Evolutionary conservation across 2,329 filamentous ascomycete genomes (phyloP), one percentile per base, ranked within the genome.

Genomic region (Cryphonectria carpinicola): DNA sequence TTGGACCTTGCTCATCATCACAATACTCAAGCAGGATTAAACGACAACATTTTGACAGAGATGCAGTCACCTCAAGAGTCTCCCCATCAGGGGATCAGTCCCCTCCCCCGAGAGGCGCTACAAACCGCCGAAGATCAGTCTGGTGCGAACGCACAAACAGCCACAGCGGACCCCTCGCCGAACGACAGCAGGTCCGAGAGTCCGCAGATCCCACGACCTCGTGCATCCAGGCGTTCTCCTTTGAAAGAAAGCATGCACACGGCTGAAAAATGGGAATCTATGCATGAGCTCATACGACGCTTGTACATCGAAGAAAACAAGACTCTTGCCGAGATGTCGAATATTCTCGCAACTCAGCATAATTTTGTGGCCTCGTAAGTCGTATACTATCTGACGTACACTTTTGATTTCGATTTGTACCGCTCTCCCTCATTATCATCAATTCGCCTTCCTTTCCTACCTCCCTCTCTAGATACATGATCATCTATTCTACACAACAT

Each of bases 291-390:
- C 43, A 71, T 71, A 60, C 67, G 67, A 39, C 22, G 64, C 49
- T 49, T 71, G 32, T 71, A 71, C 58, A 71, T 71, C 46, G 67
- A 69, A 25, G 43, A 71, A n/a, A 71, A 71, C 37, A 69, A 69
- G 13, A 69, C 70, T 11, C 70, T 71, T 5, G 41, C 56, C 4
- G 56, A 64, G 43, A 49, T 69, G 17, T 71, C 70, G 6, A 10
- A 64, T 3, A 66, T 58, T 43, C 70, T 71, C 25, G 39, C 60
- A 19, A 52, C 4, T 25, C 13, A 32, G 32, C 46, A 66, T n/a
- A 58, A 39, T n/a, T 71, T 71, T 19, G 46, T 19, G 13, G 70
- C 70, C 64, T 66, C 67, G 70, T 71, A 56, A 71, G 70, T 71
- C 10, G 13, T 25, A 8, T 17, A 22, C 46, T n/a, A 22, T 22